Evolutionary conservation across 2,329 filamentous ascomycete genomes (phyloP).

Genomic region (Plenodomus tracheiphilus): DNA sequence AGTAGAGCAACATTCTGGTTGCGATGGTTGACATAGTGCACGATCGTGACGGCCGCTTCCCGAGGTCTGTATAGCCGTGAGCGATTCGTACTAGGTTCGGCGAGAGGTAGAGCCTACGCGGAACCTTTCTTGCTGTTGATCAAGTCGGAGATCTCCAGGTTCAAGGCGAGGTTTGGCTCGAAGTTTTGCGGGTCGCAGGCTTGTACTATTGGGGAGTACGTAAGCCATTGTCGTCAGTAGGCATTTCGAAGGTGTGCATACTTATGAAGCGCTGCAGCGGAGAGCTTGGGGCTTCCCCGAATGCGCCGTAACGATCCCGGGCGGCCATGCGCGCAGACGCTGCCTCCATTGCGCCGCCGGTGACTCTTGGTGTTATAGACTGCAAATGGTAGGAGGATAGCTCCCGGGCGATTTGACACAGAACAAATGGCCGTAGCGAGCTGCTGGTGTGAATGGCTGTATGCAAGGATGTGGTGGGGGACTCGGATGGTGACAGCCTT

Average conservation of each 20-base stretch:
- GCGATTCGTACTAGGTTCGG: conserved; percentile 4
- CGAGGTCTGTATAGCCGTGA: conserved; percentile 63
- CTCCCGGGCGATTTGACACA: not conserved
- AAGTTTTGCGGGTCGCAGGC: conserved; percentile 97
- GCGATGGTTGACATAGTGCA: conserved; percentile 93
- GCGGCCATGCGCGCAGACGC: conserved; percentile 93
- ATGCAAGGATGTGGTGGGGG: conserved; percentile 19
- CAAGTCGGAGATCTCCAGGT: conserved; percentile 93
- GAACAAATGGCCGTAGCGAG: conserved; percentile 3
- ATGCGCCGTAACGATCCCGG: conserved; percentile 88
- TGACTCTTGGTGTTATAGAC: not conserved
- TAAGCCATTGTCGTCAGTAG: conserved; percentile 10
- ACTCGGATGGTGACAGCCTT: conserved; percentile 11
- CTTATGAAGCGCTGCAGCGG: conserved; percentile 92
- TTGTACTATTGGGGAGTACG: conserved; percentile 60
- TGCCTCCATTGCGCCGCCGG: conserved; percentile 70
- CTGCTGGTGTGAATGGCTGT: conserved; percentile 11
- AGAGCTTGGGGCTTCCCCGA: conserved; percentile 76
- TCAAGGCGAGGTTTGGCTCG: conserved; percentile 94
- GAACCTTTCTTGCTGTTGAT: conserved; percentile 98
- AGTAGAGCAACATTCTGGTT: conserved; percentile 94
- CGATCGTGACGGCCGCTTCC: conserved; percentile 90
- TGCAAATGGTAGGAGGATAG: not conserved
- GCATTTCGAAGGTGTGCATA: conserved; percentile 39
- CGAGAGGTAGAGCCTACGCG: conserved; percentile 56